These are phyloP conservation scores for Tetraselmis striata DNA, from an alignment of 139 green algal species.

Conservation along the genomic window DNA sequence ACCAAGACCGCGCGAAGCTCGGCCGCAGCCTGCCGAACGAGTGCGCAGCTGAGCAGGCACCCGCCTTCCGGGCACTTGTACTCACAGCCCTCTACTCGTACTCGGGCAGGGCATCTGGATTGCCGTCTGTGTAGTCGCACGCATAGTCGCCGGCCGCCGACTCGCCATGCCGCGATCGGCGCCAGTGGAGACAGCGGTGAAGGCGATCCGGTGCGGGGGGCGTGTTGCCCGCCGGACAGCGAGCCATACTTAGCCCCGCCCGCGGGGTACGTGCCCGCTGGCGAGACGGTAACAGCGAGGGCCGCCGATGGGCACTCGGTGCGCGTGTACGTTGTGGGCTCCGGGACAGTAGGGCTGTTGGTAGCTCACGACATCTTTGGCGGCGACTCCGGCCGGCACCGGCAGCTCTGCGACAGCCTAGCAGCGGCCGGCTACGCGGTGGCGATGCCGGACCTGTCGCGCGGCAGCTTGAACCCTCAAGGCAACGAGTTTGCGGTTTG, in stretches of 20 bases:
- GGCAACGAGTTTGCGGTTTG: too few relatives aligned
- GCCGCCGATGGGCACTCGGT: not conserved
- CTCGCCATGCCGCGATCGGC: too few relatives aligned
- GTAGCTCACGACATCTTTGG: not conserved
- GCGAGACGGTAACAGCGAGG: not conserved
- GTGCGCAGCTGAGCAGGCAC: too few relatives aligned
- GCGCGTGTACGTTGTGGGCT: not conserved
- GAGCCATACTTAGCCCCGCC: not conserved
- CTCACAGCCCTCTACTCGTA: too few relatives aligned
- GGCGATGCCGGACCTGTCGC: not conserved
- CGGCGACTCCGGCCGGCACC: not conserved
- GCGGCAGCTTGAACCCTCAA: not conserved
- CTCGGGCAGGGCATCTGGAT: too few relatives aligned
- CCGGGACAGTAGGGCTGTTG: not conserved
- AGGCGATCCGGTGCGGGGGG: not conserved
- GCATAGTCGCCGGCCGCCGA: too few relatives aligned
- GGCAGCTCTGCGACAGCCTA: not conserved
- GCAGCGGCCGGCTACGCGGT: not conserved
- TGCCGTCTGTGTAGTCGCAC: too few relatives aligned
- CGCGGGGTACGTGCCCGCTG: not conserved
- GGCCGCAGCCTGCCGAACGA: too few relatives aligned
- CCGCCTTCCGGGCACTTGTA: too few relatives aligned
- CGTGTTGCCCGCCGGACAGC: not conserved
- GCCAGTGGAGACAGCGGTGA: too few relatives aligned
- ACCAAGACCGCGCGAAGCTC: too few relatives aligned